Evolutionary conservation across 169 alveolate genomes (phyloP), one percentile per base, ranked within the genome.

Genomic region (Babesia caballi): DNA sequence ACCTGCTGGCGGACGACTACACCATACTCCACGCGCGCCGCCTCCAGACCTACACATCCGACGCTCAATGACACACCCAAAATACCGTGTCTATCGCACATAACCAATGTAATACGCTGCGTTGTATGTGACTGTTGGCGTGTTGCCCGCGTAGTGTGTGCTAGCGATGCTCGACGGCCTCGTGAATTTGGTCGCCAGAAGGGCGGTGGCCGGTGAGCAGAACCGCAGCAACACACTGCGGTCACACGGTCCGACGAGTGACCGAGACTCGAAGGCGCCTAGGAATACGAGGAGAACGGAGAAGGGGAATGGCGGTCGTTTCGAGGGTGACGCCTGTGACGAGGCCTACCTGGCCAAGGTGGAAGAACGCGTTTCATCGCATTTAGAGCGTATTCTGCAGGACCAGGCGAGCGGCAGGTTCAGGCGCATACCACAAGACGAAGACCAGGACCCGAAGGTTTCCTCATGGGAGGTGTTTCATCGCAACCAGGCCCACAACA

Each of bases 21-120:
- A 77, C 59, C 53, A 35, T 77, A 28, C 47, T 77, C 23, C 66
- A 51, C 71, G 85, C 85, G 50, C 58, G 50, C 47, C 40, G 85
- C 19, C n/a, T 8, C 8, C 8, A 30, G 32, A 4, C 61, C 36
- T 12, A 21, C 56, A 41, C 25, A 42, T 38, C 44, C 4, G 44
- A 38, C 44, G 44, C 44, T n/a, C 40, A 9, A 9, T 14, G 56
- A 2, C 33, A 28, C 28, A 4, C 28, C 7, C 15, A 14, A 54
- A 54, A 23, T 41, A 30, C 53, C 3, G 9, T 54, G 33, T 67
- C 44, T 67, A 67, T 67, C 66, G 68, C 66, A 54, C 2, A 5
- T 17, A 3, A 15, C n/a, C n/a, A n/a, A n/a, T n/a, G n/a, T n/a
- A n/a, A n/a, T n/a, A n/a, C n/a, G n/a, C n/a, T n/a, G n/a, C n/a